A percentile compares a stretch with the other conserved stretches of the same genome.
Evolutionary conservation across 2,329 filamentous ascomycete genomes (phyloP).

Genomic region (Gyromitra esculenta): DNA sequence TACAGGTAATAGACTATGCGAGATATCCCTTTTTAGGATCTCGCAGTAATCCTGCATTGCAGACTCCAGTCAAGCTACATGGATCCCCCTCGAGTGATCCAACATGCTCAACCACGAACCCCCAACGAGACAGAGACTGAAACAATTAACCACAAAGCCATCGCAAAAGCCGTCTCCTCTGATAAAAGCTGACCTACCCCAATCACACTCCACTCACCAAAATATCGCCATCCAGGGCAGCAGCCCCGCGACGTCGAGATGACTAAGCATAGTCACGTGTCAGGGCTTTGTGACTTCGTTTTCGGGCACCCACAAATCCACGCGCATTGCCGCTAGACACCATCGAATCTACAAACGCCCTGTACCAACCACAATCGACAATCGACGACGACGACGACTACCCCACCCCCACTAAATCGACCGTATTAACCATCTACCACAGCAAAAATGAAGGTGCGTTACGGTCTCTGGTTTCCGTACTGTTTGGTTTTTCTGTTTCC

Average conservation of each 20-base stretch:
- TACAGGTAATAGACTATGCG: too few relatives aligned
- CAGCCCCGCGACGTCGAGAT: slow-evolving; percentile 1
- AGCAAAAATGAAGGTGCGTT: slow-evolving; percentile 56
- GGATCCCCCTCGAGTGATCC: neutral
- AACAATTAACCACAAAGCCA: neutral
- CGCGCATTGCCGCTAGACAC: slow-evolving; percentile 18
- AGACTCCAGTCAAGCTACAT: too few relatives aligned
- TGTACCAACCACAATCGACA: slow-evolving; percentile 8
- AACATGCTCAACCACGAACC: neutral
- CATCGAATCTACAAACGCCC: slow-evolving; percentile 34
- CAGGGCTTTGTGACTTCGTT: slow-evolving; percentile 49
- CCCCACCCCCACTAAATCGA: slow-evolving; percentile 35
- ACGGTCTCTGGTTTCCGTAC: slow-evolving; percentile 18
- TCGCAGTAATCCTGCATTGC: too few relatives aligned
- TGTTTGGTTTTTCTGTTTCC: slow-evolving; percentile 16
- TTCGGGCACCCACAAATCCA: slow-evolving; percentile 40
- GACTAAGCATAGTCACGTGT: slow-evolving; percentile 44
- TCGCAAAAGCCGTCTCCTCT: too few relatives aligned
- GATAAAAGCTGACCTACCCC: too few relatives aligned
- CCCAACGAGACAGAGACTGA: neutral
- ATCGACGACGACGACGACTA: slow-evolving; percentile 39
- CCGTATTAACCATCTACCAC: slow-evolving; percentile 48
- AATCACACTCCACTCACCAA: neutral
- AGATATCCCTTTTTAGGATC: too few relatives aligned
- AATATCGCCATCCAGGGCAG: neutral